A percentile compares a stretch with the other conserved stretches of the same genome.
Conservation (phyloP, 306 rosid genomes). For the Cucumis hystrix region DNA sequence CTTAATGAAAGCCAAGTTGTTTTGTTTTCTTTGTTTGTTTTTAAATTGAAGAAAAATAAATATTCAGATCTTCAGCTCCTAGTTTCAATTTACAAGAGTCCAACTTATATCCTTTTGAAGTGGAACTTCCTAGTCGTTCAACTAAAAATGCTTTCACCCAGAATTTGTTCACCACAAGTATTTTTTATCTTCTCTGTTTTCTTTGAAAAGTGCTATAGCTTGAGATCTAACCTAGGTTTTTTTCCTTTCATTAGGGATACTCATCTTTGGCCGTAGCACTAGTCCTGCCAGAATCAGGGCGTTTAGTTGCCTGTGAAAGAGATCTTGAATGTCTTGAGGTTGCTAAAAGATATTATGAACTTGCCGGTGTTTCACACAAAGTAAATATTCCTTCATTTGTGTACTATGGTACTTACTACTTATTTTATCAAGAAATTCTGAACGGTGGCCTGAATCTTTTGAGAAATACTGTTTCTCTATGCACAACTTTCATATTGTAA, state of each 20-base stretch:
- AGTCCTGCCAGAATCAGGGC: constrained; percentile 84
- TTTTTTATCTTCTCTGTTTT: background rate
- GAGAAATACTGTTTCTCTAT: background rate
- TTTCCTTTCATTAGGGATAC: constrained; percentile 52
- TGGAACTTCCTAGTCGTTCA: background rate
- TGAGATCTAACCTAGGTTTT: background rate
- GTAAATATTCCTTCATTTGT: constrained; percentile 18
- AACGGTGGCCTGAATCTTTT: background rate
- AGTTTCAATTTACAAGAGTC: background rate
- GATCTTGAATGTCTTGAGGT: constrained; percentile 68
- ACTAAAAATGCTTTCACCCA: background rate
- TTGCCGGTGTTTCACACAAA: constrained; percentile 81
- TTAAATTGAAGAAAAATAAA: background rate
- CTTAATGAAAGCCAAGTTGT: too few relatives aligned
- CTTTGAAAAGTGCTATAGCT: background rate
- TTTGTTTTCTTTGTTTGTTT: too few relatives aligned
- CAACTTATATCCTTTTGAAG: background rate
- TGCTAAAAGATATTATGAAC: constrained; percentile 63
- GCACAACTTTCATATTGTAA: background rate
- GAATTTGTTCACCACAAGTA: background rate
- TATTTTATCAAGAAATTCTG: background rate
- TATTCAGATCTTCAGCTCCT: background rate
- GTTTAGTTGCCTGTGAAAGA: constrained; percentile 81
- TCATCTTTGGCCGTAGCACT: constrained; percentile 81
- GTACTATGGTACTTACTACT: background rate